phyloP scores from a whole-genome alignment of 768 basidiomycete species.

The Jaapia argillacea region DNA sequence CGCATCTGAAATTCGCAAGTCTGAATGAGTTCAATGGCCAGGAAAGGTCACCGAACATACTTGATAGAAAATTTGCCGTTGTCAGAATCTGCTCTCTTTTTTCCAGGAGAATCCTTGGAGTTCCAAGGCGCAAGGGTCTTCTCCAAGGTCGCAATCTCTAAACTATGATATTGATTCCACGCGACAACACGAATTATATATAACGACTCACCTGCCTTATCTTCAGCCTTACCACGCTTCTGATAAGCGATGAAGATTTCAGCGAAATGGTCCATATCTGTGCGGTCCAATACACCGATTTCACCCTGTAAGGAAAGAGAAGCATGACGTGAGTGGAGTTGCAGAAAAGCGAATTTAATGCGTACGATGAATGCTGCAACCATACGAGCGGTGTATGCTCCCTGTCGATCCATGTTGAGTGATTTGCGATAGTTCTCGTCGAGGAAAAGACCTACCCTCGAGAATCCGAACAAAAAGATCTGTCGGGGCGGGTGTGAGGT shows the following conservation, averaged over 20 bases:
- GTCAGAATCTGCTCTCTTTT: slow-evolving; percentile 35
- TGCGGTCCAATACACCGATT: slow-evolving; percentile 61
- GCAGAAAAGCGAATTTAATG: neutral
- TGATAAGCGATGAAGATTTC: slow-evolving; percentile 53
- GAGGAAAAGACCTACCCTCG: slow-evolving; percentile 37
- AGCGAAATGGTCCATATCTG: slow-evolving; percentile 64
- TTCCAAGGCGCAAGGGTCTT: slow-evolving; percentile 45
- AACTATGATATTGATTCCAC: neutral
- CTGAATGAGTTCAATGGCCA: slow-evolving; percentile 2
- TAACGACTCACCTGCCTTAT: slow-evolving; percentile 28
- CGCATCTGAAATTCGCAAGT: slow-evolving; percentile 39
- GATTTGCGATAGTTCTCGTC: neutral
- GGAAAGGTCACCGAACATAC: no score
- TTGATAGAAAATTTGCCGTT: slow-evolving; percentile 48
- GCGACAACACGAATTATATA: neutral
- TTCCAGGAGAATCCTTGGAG: slow-evolving; percentile 39
- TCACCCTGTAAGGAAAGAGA: slow-evolving; percentile 38
- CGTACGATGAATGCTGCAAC: slow-evolving; percentile 59
- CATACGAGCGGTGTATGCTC: slow-evolving; percentile 72
- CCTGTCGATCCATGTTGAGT: slow-evolving; percentile 27
- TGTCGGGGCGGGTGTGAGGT: no score
- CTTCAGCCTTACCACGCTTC: slow-evolving; percentile 44
- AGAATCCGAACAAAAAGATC: slow-evolving; percentile 76
- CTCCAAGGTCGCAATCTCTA: slow-evolving; percentile 30
- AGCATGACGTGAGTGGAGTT: neutral